phyloP scores from a whole-genome alignment of 495 filamentous ascomycete species.

The Sordaria brevicollis region DNA sequence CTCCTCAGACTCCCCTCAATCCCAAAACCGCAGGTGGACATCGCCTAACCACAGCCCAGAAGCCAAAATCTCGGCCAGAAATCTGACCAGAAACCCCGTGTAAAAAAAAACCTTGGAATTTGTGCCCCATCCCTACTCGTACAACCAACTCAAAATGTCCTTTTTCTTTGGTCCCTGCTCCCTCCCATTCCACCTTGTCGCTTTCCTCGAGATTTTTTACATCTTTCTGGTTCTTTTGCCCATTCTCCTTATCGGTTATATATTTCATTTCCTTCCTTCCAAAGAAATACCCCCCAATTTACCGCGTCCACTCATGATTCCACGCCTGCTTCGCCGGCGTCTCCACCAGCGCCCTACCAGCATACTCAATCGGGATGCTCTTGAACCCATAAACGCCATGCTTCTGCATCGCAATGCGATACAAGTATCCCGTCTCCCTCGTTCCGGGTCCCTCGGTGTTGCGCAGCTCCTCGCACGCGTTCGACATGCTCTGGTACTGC shows the following conservation, averaged over 20 bases:
- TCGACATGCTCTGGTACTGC: slow-evolving; percentile 65
- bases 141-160: not conserved
- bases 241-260: no score
- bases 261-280: not conserved
- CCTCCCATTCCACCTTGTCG: not conserved
- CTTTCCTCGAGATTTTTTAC: not conserved
- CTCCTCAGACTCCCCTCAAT: not conserved
- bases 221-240: not conserved
- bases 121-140: not conserved
- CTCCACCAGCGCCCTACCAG: slow-evolving; percentile 63
- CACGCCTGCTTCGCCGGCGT: slow-evolving; percentile 60
- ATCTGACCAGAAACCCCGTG: not conserved
- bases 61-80: not conserved
- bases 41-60: not conserved
- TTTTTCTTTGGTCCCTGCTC: not conserved
- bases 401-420: slow-evolving; percentile 77
- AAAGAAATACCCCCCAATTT: not conserved
- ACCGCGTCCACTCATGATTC: slow-evolving; percentile 62
- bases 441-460: slow-evolving; percentile 47
- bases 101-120: not conserved
- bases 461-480: slow-evolving; percentile 73
- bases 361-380: slow-evolving; percentile 79
- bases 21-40: not conserved
- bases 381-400: slow-evolving; percentile 56
- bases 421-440: slow-evolving; percentile 65